Evolutionary conservation across 2,329 filamentous ascomycete species (phyloP).

Genomic region (Cyclaneusma minus): DNA sequence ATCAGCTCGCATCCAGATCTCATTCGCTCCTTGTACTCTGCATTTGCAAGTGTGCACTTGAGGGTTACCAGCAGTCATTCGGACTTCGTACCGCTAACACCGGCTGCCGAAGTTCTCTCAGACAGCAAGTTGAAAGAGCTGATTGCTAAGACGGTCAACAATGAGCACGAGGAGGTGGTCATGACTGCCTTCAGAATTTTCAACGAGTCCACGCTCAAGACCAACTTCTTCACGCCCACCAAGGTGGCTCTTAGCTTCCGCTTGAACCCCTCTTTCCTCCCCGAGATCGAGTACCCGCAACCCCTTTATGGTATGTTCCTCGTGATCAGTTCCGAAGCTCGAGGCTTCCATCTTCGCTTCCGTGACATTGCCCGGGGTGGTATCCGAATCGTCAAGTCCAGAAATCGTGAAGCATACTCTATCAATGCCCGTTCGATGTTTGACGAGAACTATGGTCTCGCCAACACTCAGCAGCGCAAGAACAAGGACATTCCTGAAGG

Average conservation of each 20-base stretch:
- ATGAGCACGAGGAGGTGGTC: slow-evolving; percentile 96
- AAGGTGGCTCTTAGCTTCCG: slow-evolving; percentile 98
- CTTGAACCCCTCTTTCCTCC: slow-evolving; percentile 76
- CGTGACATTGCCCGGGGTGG: slow-evolving; percentile 91
- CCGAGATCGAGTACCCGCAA: slow-evolving; percentile 82
- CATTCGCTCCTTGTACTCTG: slow-evolving; percentile 75
- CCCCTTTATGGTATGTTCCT: slow-evolving; percentile 97
- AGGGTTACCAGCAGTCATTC: slow-evolving; percentile 30
- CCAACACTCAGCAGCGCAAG: slow-evolving; percentile 97
- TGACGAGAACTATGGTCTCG: slow-evolving; percentile 96
- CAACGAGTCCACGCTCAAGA: slow-evolving; percentile 88
- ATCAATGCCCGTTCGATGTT: slow-evolving; percentile 96
- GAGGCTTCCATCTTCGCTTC: slow-evolving; percentile 95
- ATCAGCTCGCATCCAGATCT: slow-evolving; percentile 81
- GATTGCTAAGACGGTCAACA: slow-evolving; percentile 66
- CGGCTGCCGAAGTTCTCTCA: slow-evolving; percentile 53
- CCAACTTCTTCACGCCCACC: slow-evolving; percentile 87
- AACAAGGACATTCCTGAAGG: slow-evolving; percentile 99
- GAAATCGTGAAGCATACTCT: slow-evolving; percentile 86
- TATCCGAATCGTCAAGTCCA: slow-evolving; percentile 96
- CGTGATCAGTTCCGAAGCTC: slow-evolving; percentile 90
- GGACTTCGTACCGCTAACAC: slow-evolving; percentile 36
- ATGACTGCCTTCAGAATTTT: slow-evolving; percentile 95
- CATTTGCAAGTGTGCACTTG: slow-evolving; percentile 80
- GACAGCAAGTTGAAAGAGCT: slow-evolving; percentile 59